A percentile compares a stretch with the other conserved stretches of the same genome.
Conservation (phyloP, 148 eudicot species). For the Fagopyrum homotropicum region DNA sequence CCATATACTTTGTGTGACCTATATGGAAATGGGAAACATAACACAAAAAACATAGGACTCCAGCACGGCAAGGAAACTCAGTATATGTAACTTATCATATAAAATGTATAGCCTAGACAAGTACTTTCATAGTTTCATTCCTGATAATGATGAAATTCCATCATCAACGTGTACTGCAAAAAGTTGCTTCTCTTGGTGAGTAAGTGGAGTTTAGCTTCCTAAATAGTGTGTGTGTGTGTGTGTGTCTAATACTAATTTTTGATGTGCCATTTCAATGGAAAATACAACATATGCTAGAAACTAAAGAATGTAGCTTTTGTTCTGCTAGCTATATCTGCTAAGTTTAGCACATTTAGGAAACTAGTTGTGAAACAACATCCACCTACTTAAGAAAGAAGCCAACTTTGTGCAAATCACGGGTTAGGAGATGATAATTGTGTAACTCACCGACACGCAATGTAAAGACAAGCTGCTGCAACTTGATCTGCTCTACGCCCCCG, state of each 20-base stretch:
- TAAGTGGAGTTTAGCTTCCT: too few species aligned
- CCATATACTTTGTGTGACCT: neutral
- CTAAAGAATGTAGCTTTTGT: neutral
- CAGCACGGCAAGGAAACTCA: neutral
- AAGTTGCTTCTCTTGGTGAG: too few species aligned
- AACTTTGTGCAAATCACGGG: neutral
- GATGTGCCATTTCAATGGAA: neutral
- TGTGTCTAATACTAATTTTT: too few species aligned
- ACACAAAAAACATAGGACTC: neutral
- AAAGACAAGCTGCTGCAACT: constrained; percentile 76
- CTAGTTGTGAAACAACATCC: neutral
- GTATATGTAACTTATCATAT: neutral
- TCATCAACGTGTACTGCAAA: too few species aligned
- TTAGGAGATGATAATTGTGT: neutral
- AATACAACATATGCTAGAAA: constrained; percentile 1
- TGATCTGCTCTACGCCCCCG: constrained; percentile 71
- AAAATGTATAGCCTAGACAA: neutral
- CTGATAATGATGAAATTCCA: neutral
- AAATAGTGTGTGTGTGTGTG: too few species aligned
- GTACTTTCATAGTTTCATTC: neutral
- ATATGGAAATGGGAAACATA: neutral
- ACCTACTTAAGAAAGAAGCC: neutral
- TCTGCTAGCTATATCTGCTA: neutral
- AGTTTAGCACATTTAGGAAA: neutral
- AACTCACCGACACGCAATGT: constrained; percentile 71